Percentiles rank a stretch among this genome's conserved stretches.
phyloP scores from a whole-genome alignment of 495 filamentous ascomycete species.

The Emericellopsis terricola region DNA sequence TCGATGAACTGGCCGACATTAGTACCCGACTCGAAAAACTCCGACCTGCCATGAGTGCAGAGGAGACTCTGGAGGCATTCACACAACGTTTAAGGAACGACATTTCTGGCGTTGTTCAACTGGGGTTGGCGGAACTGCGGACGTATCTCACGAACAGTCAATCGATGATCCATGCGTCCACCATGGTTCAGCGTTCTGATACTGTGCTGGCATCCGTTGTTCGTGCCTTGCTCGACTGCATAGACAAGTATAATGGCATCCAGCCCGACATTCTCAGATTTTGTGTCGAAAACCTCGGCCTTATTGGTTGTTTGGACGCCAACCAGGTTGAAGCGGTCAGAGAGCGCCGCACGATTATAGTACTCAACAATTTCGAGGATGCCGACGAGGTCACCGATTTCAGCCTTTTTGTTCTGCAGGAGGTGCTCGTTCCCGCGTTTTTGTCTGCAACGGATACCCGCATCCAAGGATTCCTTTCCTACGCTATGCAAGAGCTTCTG shows the following conservation, averaged over 20 bases:
- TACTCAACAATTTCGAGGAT: constrained; percentile 68
- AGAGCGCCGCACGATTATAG: constrained; percentile 60
- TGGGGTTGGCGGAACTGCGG: constrained; percentile 59
- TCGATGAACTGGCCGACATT: constrained; percentile 47
- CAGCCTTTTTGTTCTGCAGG: constrained; percentile 63
- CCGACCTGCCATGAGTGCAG: constrained; percentile 34
- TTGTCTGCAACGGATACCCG: constrained; percentile 70
- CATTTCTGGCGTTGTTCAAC: constrained; percentile 62
- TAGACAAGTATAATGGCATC: constrained; percentile 55
- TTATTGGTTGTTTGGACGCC: constrained; percentile 81
- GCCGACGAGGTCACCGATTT: constrained; percentile 73
- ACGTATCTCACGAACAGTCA: constrained; percentile 56
- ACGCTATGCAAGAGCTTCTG: constrained; percentile 82
- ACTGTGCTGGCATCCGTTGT: constrained; percentile 49
- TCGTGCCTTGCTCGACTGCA: constrained; percentile 67
- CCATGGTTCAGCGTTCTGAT: constrained; percentile 73
- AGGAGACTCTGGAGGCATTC: constrained; percentile 49
- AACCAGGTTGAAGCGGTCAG: constrained; percentile 70
- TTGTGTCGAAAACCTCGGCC: constrained; percentile 61
- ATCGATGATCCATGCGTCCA: constrained; percentile 61
- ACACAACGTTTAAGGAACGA: constrained; percentile 59
- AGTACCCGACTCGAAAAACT: constrained; percentile 43
- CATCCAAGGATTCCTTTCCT: constrained; percentile 78
- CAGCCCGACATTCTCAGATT: constrained; percentile 48
- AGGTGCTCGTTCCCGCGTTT: constrained; percentile 81